These are phyloP conservation scores for Metarhizium sp. DNA, from an alignment of 2,329 filamentous ascomycete species.

Conservation along the genomic window DNA sequence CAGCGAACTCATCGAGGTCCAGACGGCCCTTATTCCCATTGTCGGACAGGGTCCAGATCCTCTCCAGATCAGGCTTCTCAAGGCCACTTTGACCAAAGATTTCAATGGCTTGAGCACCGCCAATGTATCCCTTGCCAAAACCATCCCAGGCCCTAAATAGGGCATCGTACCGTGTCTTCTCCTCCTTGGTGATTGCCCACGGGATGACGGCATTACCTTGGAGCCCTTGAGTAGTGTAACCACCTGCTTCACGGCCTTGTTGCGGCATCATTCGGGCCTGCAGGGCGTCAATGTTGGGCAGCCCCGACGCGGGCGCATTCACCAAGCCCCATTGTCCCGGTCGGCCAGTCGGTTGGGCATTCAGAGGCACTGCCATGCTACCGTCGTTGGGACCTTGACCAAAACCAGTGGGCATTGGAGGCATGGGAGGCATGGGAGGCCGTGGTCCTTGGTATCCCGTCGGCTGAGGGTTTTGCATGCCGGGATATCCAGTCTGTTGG, in stretches of 20 bases:
- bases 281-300: constrained; percentile 89
- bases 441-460: constrained; percentile 77
- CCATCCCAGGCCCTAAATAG: constrained; percentile 97
- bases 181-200: constrained; percentile 97
- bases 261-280: constrained; percentile 97
- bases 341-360: constrained; percentile 86
- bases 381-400: constrained; percentile 38
- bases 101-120: constrained; percentile 86
- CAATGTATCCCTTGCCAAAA: constrained; percentile 83
- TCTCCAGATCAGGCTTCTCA: constrained; percentile 80
- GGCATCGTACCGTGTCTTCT: constrained; percentile 93
- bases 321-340: constrained; percentile 98
- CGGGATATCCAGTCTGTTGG: constrained; percentile 63
- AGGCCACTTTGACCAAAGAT: constrained; percentile 95
- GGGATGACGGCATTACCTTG: constrained; percentile 92
- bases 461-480: constrained; percentile 58
- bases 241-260: constrained; percentile 73
- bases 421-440: constrained; percentile 86
- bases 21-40: constrained; percentile 89
- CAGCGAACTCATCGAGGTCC: constrained; percentile 94
- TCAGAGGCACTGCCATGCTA: constrained; percentile 59
- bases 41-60: constrained; percentile 91
- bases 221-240: constrained; percentile 76
- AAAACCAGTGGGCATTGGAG: constrained; percentile 59
- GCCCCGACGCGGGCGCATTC: constrained; percentile 77